Percentiles rank a stretch among this genome's conserved stretches.
Conservation (phyloP, 1,139 yeast genomes). For the Suhomyces bribrorum region DNA sequence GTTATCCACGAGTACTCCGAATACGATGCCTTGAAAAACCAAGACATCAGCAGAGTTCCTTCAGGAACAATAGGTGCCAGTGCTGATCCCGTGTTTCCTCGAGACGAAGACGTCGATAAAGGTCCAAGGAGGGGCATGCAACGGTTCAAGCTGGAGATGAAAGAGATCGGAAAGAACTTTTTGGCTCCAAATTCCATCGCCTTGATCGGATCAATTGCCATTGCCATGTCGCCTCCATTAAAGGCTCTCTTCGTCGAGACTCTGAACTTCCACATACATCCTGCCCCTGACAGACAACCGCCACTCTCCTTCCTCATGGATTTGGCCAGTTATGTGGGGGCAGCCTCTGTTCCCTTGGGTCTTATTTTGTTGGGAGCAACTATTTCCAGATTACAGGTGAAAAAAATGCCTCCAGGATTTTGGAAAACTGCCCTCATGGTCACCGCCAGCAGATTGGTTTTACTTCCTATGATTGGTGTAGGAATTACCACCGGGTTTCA, state of each 20-base stretch:
- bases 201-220: constrained; percentile 57
- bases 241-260: constrained; percentile 69
- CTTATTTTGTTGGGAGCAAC: constrained; percentile 82
- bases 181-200: constrained; percentile 70
- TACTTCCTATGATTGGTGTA: constrained; percentile 49
- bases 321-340: constrained; percentile 73
- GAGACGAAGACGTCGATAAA: background rate
- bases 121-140: background rate
- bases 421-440: constrained; percentile 58
- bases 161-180: constrained; percentile 49
- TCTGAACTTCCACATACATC: constrained; percentile 34
- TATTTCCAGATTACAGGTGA: constrained; percentile 67
- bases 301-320: constrained; percentile 85
- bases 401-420: constrained; percentile 63
- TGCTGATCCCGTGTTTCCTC: constrained; percentile 16
- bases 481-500: constrained; percentile 46
- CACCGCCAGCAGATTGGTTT: constrained; percentile 35
- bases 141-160: constrained; percentile 1
- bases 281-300: constrained; percentile 84
- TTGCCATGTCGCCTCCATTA: constrained; percentile 85
- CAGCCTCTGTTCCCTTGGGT: constrained; percentile 89
- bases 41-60: constrained; percentile 9
- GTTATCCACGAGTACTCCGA: constrained; percentile 64
- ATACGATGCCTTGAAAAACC: constrained; percentile 31
- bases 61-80: constrained; percentile 15